Evolutionary conservation across 176 grass and related monocot species (phyloP).

Genomic region (Triticum monococcum): DNA sequence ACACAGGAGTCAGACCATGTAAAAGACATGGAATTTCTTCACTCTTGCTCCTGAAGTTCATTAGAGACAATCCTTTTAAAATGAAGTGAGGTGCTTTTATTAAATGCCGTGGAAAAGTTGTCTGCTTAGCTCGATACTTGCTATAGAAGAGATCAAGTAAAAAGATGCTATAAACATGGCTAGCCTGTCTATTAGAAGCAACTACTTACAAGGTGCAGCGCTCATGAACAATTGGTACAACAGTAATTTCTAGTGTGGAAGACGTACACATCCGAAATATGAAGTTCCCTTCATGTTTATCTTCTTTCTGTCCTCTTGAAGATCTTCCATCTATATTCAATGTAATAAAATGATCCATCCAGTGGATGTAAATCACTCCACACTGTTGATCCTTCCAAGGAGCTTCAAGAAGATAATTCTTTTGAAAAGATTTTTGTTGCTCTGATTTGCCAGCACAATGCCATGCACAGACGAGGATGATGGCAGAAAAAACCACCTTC

Average conservation of each 20-base stretch:
- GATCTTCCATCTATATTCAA: constrained; percentile 20
- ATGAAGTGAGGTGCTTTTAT: not conserved
- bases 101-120: not conserved
- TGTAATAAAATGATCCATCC: constrained; percentile 22
- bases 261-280: not conserved
- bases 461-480: not conserved
- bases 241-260: constrained; percentile 20
- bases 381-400: constrained; percentile 20
- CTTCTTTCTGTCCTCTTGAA: constrained; percentile 17
- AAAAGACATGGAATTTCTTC: not conserved
- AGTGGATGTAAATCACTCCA: constrained; percentile 18
- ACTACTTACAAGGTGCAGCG: constrained; percentile 34
- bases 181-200: constrained; percentile 21
- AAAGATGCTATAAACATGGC: constrained; percentile 8
- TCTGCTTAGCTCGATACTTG: not conserved
- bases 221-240: constrained; percentile 29
- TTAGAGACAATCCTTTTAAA: not conserved
- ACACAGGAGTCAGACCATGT: not conserved
- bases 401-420: constrained; percentile 25
- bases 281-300: constrained; percentile 21
- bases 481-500: constrained; percentile 8
- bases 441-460: not conserved
- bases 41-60: constrained; percentile 13
- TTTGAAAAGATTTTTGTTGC: constrained; percentile 13
- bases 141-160: not conserved